Evolutionary conservation across 768 basidiomycete genomes (phyloP).

Genomic region (Roridomyces roridus): DNA sequence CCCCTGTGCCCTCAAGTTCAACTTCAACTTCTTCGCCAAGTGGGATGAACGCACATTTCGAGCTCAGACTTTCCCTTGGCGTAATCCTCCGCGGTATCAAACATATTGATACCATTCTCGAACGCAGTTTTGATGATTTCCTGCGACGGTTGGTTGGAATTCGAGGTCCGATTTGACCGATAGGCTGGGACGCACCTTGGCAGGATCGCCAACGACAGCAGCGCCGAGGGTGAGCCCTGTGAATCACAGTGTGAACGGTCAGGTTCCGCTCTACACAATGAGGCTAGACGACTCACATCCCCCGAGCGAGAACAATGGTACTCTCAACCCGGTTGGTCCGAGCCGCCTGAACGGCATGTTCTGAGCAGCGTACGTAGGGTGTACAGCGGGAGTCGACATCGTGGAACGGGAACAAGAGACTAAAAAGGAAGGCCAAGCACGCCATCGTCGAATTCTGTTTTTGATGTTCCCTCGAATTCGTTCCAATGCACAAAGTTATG

Average conservation of each 20-base stretch:
- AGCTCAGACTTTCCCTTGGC: conserved; percentile 69
- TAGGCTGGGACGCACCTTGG: conserved; percentile 35
- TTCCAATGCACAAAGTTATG: no score
- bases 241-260: background rate
- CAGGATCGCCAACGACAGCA: conserved; percentile 61
- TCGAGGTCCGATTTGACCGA: background rate
- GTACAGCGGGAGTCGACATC: background rate
- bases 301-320: conserved; percentile 22
- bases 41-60: conserved; percentile 63
- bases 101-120: conserved; percentile 79
- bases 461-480: no score
- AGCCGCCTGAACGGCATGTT: conserved; percentile 20
- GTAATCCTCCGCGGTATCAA: conserved; percentile 74
- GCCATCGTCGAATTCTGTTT: no score
- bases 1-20: conserved; percentile 46
- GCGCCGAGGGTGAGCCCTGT: conserved; percentile 24
- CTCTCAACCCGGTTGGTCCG: conserved; percentile 19
- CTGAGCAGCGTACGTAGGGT: conserved; percentile 6
- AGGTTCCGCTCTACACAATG: no score
- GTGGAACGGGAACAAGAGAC: background rate
- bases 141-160: conserved; percentile 33
- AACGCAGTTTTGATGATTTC: conserved; percentile 84
- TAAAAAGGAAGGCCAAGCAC: background rate
- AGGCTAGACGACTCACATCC: conserved; percentile 9
- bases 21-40: background rate